A percentile compares a stretch with the other conserved stretches of the same genome.
Evolutionary conservation across 1,284 basidiomycete species (phyloP).

Genomic region (Pseudozyma thailandica): DNA sequence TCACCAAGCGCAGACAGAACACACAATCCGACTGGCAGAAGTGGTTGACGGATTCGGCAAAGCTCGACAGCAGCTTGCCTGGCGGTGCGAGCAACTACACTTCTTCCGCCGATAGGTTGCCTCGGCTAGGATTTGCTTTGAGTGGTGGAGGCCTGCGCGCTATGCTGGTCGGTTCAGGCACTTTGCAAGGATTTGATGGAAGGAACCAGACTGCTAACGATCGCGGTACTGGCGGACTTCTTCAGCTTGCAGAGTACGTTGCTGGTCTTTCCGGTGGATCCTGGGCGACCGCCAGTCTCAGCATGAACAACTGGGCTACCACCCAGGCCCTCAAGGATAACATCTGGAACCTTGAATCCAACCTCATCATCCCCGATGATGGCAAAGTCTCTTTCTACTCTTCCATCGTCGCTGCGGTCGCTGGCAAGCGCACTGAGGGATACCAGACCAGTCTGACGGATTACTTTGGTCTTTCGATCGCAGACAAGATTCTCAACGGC

Average conservation of each 20-base stretch:
- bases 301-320: slow-evolving; percentile 64
- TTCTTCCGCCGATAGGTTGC: slow-evolving; percentile 43
- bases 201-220: slow-evolving; percentile 60
- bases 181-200: slow-evolving; percentile 57
- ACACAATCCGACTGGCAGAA: slow-evolving; percentile 41
- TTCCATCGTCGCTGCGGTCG: slow-evolving; percentile 59
- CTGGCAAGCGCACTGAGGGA: slow-evolving; percentile 50
- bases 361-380: slow-evolving; percentile 70
- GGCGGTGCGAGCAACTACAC: slow-evolving; percentile 61
- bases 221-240: slow-evolving; percentile 61
- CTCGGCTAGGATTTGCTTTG: slow-evolving; percentile 69
- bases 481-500: slow-evolving; percentile 60
- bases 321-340: slow-evolving; percentile 54
- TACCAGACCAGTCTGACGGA: slow-evolving; percentile 58
- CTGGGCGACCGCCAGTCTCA: slow-evolving; percentile 57
- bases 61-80: slow-evolving; percentile 39
- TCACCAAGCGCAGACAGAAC: slow-evolving; percentile 35
- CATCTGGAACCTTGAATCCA: slow-evolving; percentile 69
- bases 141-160: slow-evolving; percentile 71
- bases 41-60: slow-evolving; percentile 52
- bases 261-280: slow-evolving; percentile 65
- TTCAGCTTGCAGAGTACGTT: slow-evolving; percentile 64
- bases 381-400: slow-evolving; percentile 69
- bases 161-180: slow-evolving; percentile 68
- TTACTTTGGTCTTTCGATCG: slow-evolving; percentile 64